phyloP scores from a whole-genome alignment of 208 protist genomes.

The Plasmodiophora brassicae region DNA sequence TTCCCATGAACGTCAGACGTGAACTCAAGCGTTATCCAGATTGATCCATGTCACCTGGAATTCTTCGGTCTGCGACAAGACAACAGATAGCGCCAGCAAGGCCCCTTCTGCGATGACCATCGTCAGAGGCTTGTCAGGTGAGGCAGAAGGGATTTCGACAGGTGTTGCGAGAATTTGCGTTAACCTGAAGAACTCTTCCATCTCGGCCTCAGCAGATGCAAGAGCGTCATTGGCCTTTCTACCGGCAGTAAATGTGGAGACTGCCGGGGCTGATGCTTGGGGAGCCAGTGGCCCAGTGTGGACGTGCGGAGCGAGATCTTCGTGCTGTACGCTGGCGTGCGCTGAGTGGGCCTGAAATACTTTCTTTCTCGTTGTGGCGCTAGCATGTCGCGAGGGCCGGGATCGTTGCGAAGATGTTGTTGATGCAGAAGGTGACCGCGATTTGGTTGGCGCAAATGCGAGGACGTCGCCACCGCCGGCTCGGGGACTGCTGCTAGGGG shows the following conservation, averaged over 20 bases:
- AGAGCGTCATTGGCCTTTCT: too few relatives aligned
- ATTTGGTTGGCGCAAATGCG: background rate
- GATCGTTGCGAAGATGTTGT: constrained; percentile 22
- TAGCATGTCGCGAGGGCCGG: too few relatives aligned
- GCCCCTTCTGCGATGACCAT: background rate
- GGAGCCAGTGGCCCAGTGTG: too few relatives aligned
- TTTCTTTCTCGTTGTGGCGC: background rate
- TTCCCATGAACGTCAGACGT: too few relatives aligned
- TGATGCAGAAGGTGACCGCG: background rate
- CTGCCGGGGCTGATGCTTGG: too few relatives aligned
- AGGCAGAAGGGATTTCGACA: background rate
- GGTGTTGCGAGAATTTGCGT: background rate
- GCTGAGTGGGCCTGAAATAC: background rate
- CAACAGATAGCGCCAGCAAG: background rate
- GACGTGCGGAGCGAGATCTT: too few relatives aligned
- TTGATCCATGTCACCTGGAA: constrained; percentile 1
- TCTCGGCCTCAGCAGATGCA: background rate
- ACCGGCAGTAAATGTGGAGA: too few relatives aligned
- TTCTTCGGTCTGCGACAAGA: background rate
- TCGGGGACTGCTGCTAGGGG: too few relatives aligned
- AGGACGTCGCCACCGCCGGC: background rate
- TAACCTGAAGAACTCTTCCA: background rate
- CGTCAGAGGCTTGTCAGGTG: background rate
- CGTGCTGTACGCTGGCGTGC: too few relatives aligned
- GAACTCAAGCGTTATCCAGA: too few relatives aligned